Percentiles rank a stretch among this genome's conserved stretches.
phyloP scores from a whole-genome alignment of 495 filamentous ascomycete genomes.

The Talaromyces borbonicus region DNA sequence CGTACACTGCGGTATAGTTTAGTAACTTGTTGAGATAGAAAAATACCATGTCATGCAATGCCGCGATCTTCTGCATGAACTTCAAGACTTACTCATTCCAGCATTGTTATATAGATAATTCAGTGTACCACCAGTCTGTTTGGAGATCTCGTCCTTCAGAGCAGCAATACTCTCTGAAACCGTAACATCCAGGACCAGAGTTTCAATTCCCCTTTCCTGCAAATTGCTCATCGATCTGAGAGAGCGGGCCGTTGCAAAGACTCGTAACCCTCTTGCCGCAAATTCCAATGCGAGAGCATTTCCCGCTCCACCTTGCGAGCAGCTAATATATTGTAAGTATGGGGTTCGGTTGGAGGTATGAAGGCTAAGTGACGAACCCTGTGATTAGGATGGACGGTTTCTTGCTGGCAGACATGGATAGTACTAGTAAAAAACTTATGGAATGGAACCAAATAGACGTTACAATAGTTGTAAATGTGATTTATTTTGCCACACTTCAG shows the following conservation, averaged over 20 bases:
- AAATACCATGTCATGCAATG: neutral
- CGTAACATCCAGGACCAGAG: neutral
- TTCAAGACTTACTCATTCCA: conserved; percentile 10
- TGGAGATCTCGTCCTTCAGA: conserved; percentile 8
- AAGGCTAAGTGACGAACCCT: neutral
- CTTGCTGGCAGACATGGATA: neutral
- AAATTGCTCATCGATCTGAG: neutral
- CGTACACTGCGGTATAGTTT: conserved; percentile 14
- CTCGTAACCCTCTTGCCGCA: conserved; percentile 10
- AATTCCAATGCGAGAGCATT: conserved; percentile 12
- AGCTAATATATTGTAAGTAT: neutral
- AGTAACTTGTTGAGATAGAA: neutral
- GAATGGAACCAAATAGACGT: too few species aligned
- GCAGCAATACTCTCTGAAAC: conserved; percentile 6
- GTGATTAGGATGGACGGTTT: conserved; percentile 1
- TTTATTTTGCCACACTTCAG: too few species aligned
- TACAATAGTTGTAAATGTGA: too few species aligned
- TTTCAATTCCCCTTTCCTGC: neutral
- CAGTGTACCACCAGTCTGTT: conserved; percentile 15
- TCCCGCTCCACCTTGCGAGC: conserved; percentile 9
- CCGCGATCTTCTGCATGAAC: neutral
- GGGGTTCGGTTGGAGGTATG: neutral
- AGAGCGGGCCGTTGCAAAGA: conserved; percentile 11
- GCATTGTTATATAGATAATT: conserved; percentile 35
- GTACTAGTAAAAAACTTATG: too few species aligned